Percentiles rank a stretch among this genome's conserved stretches.
These are phyloP conservation scores for Rhododendron vialii DNA, from an alignment of 148 eudicot species.

Conservation along the genomic window DNA sequence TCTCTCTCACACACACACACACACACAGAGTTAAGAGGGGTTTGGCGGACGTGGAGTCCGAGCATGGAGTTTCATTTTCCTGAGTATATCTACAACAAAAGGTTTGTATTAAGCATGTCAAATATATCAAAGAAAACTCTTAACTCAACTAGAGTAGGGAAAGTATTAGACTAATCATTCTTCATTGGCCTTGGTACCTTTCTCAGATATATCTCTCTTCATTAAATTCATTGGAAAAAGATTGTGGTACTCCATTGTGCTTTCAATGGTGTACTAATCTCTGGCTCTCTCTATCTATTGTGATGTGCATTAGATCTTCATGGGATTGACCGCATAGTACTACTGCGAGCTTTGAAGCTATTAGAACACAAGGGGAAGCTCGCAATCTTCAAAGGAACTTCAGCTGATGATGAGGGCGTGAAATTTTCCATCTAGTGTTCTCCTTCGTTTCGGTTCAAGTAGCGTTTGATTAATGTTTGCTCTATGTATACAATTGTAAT, in stretches of 20 bases:
- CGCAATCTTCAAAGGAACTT: constrained; percentile 82
- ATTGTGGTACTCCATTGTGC: neutral
- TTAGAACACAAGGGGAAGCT: constrained; percentile 92
- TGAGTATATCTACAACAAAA: neutral
- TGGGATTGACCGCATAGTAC: constrained; percentile 74
- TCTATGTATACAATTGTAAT: neutral
- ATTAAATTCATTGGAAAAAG: neutral
- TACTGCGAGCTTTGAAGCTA: constrained; percentile 80
- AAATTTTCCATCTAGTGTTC: constrained; percentile 63
- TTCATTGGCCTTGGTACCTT: neutral
- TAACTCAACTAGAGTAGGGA: neutral
- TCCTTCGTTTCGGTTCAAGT: neutral
- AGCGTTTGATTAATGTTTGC: neutral
- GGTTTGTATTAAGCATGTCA: neutral
- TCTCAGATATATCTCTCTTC: neutral
- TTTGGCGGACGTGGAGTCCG: neutral
- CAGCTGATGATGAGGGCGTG: constrained; percentile 86
- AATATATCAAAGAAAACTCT: neutral
- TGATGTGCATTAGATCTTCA: constrained; percentile 58
- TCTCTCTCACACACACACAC: neutral
- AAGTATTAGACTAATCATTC: neutral
- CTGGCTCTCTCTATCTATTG: neutral
- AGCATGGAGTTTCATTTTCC: neutral
- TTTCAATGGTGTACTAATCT: neutral
- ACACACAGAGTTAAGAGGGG: neutral